Percentiles rank a stretch among this genome's conserved stretches.
Conservation (phyloP, 345 rosid species). For the Bretschneidera sinensis region DNA sequence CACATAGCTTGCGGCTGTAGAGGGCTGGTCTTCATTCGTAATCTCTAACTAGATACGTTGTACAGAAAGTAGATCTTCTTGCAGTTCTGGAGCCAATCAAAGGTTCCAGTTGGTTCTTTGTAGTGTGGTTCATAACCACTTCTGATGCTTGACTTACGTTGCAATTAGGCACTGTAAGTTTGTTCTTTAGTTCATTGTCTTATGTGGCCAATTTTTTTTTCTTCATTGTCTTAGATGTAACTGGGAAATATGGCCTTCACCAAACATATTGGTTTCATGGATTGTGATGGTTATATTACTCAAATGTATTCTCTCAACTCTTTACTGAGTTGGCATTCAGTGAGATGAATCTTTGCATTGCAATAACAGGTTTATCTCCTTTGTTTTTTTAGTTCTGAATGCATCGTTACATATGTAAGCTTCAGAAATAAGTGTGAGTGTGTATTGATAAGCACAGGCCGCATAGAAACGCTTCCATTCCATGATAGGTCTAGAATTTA, state of each 20-base stretch:
- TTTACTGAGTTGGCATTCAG: constrained; percentile 7
- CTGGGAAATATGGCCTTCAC: background rate
- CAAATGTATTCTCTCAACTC: constrained; percentile 7
- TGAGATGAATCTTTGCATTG: constrained; percentile 5
- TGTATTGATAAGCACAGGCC: too few relatives aligned
- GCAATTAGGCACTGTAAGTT: constrained; percentile 8
- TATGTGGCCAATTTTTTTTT: too few relatives aligned
- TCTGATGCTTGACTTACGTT: constrained; percentile 20
- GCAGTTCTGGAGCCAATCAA: constrained; percentile 21
- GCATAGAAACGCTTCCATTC: too few relatives aligned
- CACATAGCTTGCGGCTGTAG: constrained; percentile 55
- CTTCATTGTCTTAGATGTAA: constrained; percentile 19
- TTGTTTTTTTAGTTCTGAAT: background rate
- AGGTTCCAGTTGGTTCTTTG: constrained; percentile 16
- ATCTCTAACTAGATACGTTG: constrained; percentile 37
- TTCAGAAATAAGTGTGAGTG: too few relatives aligned
- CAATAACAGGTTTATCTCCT: background rate
- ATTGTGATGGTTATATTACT: constrained; percentile 16
- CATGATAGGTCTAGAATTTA: too few relatives aligned
- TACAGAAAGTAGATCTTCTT: constrained; percentile 37
- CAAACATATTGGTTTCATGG: constrained; percentile 10
- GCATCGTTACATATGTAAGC: too few relatives aligned
- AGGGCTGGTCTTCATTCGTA: constrained; percentile 28
- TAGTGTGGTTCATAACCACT: constrained; percentile 21
- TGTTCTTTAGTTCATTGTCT: constrained; percentile 11